These are phyloP conservation scores for Boletellus ananas DNA, from an alignment of 768 basidiomycete species.

Conservation along the genomic window DNA sequence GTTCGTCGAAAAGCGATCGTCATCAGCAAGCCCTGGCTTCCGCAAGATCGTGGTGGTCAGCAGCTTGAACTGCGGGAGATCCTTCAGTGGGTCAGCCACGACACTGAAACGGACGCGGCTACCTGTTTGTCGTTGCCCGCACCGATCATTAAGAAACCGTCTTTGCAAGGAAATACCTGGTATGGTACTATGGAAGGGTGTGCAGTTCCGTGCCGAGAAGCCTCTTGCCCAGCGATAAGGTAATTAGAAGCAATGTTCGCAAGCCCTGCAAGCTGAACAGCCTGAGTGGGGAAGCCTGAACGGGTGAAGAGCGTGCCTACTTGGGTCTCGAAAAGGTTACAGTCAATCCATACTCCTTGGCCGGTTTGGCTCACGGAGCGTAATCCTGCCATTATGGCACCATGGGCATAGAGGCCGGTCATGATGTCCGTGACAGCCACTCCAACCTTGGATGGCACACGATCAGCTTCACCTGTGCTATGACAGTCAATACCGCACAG, in stretches of 20 bases:
- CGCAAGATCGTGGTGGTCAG: conserved; percentile 63
- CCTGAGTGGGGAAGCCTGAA: conserved; percentile 1
- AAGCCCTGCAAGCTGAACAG: conserved; percentile 73
- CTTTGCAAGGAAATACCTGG: conserved; percentile 83
- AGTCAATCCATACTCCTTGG: conserved; percentile 87
- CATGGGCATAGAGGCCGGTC: conserved; percentile 86
- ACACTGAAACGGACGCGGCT: conserved; percentile 6
- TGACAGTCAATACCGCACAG: conserved; percentile 8
- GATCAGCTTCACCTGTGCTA: conserved; percentile 85
- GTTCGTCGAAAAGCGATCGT: conserved; percentile 72
- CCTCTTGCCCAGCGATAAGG: conserved; percentile 81
- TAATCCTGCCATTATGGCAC: conserved; percentile 88
- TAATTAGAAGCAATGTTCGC: conserved; percentile 94
- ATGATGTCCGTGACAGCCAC: conserved; percentile 90
- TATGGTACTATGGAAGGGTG: conserved; percentile 95
- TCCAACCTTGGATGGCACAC: conserved; percentile 90
- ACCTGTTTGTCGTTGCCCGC: conserved; percentile 90
- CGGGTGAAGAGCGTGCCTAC: conserved; percentile 35
- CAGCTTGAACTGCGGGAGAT: conserved; percentile 55
- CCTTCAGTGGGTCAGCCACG: conserved; percentile 9
- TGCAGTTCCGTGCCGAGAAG: conserved; percentile 82
- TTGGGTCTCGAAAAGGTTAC: conserved; percentile 89
- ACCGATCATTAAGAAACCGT: conserved; percentile 91
- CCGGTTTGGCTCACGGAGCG: conserved; percentile 81
- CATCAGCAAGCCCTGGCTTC: conserved; percentile 52